Evolutionary conservation across 106 monocot genomes (phyloP).

Genomic region (Xerophyta viscosa): DNA sequence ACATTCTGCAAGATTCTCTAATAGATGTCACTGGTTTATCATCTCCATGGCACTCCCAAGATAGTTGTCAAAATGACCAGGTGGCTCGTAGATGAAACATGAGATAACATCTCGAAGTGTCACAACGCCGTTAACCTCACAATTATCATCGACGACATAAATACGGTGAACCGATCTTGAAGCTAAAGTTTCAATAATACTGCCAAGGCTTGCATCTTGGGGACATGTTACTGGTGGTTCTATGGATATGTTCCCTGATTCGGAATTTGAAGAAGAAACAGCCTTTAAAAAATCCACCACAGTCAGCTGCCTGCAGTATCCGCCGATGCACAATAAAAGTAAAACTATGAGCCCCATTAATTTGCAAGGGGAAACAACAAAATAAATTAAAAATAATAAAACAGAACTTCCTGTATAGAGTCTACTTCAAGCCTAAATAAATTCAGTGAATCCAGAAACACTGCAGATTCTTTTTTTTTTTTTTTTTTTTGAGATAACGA

Average conservation of each 20-base stretch:
- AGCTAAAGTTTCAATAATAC: constrained; percentile 61
- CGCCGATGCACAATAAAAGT: too few relatives aligned
- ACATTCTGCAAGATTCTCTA: not conserved
- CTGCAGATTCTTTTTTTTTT: too few relatives aligned
- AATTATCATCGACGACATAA: constrained; percentile 63
- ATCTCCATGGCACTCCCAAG: constrained; percentile 33
- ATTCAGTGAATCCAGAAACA: too few relatives aligned
- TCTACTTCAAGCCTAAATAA: too few relatives aligned
- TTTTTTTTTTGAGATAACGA: too few relatives aligned
- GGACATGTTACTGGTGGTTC: constrained; percentile 42
- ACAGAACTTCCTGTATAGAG: too few relatives aligned
- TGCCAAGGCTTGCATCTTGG: constrained; percentile 48
- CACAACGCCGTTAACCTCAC: constrained; percentile 62
- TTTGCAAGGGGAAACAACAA: too few relatives aligned
- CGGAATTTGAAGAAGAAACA: constrained; percentile 10
- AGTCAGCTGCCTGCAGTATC: constrained; percentile 57
- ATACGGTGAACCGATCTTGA: constrained; percentile 54
- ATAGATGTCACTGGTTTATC: constrained; percentile 8
- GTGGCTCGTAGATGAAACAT: constrained; percentile 82
- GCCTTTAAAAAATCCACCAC: constrained; percentile 74
- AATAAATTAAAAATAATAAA: too few relatives aligned
- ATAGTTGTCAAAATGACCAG: constrained; percentile 52
- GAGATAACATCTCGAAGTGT: constrained; percentile 92
- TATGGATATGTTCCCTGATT: not conserved
- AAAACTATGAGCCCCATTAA: too few relatives aligned